A percentile compares a stretch with the other conserved stretches of the same genome.
Conservation (phyloP, 805 yeast genomes). For the Kuraishia cidri region DNA sequence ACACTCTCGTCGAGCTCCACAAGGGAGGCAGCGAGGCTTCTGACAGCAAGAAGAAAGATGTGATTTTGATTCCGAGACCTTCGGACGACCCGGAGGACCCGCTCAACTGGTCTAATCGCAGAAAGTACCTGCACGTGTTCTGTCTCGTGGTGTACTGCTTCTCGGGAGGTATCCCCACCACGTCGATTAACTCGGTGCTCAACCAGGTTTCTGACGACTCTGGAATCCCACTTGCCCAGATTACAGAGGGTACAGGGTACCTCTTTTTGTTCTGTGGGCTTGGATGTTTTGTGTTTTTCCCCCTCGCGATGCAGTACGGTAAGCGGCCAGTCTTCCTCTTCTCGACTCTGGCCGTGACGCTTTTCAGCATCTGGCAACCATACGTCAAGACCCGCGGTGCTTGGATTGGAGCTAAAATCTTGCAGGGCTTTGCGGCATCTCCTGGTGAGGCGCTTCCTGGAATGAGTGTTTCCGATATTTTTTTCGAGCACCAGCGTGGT, state of each 20-base stretch:
- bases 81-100: conserved; percentile 66
- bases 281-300: conserved; percentile 42
- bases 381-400: conserved; percentile 23
- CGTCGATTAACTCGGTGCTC: conserved; percentile 36
- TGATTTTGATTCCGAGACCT: conserved; percentile 58
- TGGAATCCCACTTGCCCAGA: conserved; percentile 24
- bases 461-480: conserved; percentile 25
- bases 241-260: conserved; percentile 39
- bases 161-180: conserved; percentile 35
- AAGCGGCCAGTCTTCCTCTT: conserved; percentile 34
- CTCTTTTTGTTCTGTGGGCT: conserved; percentile 41
- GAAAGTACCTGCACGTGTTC: conserved; percentile 36
- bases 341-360: conserved; percentile 25
- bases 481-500: conserved; percentile 29
- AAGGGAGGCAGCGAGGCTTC: conserved; percentile 12
- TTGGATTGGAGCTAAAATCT: conserved; percentile 25
- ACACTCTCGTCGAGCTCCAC: conserved; percentile 30
- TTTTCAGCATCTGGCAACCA: conserved; percentile 33
- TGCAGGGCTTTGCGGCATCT: conserved; percentile 27
- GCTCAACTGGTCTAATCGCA: conserved; percentile 44
- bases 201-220: conserved; percentile 20
- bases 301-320: conserved; percentile 40
- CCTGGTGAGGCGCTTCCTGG: conserved; percentile 24
- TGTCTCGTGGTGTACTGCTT: conserved; percentile 28
- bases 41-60: conserved; percentile 19